These are phyloP conservation scores for Diplodia corticola DNA, from an alignment of 2,329 filamentous ascomycete species.

Conservation along the genomic window DNA sequence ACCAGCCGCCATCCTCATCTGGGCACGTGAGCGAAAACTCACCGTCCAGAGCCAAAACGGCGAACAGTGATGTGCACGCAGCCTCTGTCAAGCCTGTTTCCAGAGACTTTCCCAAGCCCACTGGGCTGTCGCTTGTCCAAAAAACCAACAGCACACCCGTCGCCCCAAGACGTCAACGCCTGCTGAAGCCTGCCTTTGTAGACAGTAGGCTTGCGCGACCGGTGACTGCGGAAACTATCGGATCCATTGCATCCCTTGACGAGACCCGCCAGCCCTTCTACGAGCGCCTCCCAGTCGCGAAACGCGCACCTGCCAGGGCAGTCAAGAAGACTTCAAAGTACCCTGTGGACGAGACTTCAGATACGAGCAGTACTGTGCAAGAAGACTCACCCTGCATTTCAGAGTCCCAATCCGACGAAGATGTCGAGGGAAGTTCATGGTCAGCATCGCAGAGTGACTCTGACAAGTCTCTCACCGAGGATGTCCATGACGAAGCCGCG, in stretches of 20 bases:
- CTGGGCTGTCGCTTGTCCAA: slow-evolving; percentile 24
- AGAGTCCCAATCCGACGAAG: neutral
- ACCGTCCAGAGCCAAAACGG: no score
- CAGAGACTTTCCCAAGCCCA: no score
- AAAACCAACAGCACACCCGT: slow-evolving; percentile 28
- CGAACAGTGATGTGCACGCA: no score
- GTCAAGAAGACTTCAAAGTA: slow-evolving; percentile 4
- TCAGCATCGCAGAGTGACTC: slow-evolving; percentile 24
- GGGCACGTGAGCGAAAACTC: neutral
- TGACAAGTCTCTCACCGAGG: slow-evolving; percentile 34
- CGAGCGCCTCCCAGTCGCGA: neutral
- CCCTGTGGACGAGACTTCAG: neutral
- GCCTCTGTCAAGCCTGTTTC: neutral
- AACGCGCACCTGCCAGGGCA: slow-evolving; percentile 2
- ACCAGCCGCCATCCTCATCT: neutral
- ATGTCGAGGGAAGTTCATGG: slow-evolving; percentile 14
- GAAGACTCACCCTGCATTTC: neutral
- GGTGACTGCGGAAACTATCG: slow-evolving; percentile 26
- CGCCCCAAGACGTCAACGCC: slow-evolving; percentile 34
- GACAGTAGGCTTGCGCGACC: slow-evolving; percentile 29
- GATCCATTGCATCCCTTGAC: slow-evolving; percentile 31
- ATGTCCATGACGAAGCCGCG: slow-evolving; percentile 27
- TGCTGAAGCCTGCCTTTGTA: slow-evolving; percentile 36
- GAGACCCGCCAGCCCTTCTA: neutral
- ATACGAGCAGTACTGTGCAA: neutral